phyloP scores from a whole-genome alignment of 2,329 filamentous ascomycete genomes.

The Hypoxylon sp. region DNA sequence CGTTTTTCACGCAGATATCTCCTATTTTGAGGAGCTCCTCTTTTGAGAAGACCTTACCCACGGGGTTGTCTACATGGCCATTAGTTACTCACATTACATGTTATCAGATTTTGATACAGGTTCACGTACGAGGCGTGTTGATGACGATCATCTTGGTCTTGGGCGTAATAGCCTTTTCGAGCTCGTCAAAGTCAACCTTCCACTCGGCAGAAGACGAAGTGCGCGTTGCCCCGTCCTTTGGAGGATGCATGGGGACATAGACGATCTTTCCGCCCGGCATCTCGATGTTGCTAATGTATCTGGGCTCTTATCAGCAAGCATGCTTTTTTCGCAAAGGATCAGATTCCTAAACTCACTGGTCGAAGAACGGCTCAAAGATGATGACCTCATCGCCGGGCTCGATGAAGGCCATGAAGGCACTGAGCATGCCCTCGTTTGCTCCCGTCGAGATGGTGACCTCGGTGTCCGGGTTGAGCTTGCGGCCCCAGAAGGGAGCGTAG shows the following conservation, averaged over 20 bases:
- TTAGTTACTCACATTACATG: constrained; percentile 22
- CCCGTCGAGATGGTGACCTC: constrained; percentile 96
- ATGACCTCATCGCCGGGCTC: constrained; percentile 96
- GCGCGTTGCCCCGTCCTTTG: constrained; percentile 76
- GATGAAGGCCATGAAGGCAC: constrained; percentile 97
- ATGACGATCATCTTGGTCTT: constrained; percentile 96
- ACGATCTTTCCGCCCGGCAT: constrained; percentile 96
- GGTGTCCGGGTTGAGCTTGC: constrained; percentile 82
- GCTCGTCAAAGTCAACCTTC: constrained; percentile 82
- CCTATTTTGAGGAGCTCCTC: constrained; percentile 86
- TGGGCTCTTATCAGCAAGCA: constrained; percentile 40
- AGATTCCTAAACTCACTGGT: constrained; percentile 74
- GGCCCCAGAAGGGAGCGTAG: constrained; percentile 89
- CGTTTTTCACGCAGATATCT: constrained; percentile 87
- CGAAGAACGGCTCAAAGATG: constrained; percentile 97
- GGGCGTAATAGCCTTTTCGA: constrained; percentile 81
- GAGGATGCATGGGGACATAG: constrained; percentile 94
- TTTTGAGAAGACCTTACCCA: constrained; percentile 92
- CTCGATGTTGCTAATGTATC: constrained; percentile 96
- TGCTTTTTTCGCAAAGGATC: neutral
- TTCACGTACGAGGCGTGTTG: constrained; percentile 69
- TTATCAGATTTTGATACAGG: neutral
- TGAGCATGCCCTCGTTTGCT: constrained; percentile 92
- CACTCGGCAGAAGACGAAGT: constrained; percentile 89
- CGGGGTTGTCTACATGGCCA: constrained; percentile 77